Evolutionary conservation across 2,329 filamentous ascomycete genomes (phyloP).

Genomic region (Colletotrichum lini): DNA sequence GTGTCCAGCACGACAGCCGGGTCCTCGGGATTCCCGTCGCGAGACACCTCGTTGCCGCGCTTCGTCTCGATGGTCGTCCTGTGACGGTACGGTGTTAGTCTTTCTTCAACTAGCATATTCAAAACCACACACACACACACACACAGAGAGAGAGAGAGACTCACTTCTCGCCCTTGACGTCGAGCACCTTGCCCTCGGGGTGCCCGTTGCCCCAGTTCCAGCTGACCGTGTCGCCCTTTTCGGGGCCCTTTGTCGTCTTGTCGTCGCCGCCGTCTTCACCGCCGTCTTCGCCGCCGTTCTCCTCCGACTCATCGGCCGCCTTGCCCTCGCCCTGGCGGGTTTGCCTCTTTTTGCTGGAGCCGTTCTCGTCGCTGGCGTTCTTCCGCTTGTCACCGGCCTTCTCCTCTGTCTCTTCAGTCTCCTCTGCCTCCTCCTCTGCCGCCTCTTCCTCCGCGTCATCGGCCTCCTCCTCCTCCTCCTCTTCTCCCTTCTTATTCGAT

Average conservation of each 20-base stretch:
- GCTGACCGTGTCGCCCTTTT: constrained; percentile 60
- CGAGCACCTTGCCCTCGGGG: constrained; percentile 59
- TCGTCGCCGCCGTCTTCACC: constrained; percentile 31
- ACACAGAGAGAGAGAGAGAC: constrained; percentile 36
- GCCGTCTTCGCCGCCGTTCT: constrained; percentile 28
- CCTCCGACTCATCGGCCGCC: constrained; percentile 41
- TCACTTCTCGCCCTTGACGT: constrained; percentile 60
- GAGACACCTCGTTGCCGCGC: constrained; percentile 56
- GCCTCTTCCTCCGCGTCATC: constrained; percentile 36
- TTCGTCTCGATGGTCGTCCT: constrained; percentile 59
- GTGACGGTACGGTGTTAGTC: background rate
- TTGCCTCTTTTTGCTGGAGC: constrained; percentile 43
- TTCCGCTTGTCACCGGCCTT: constrained; percentile 41
- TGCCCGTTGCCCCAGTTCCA: constrained; percentile 63
- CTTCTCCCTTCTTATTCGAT: constrained; percentile 47
- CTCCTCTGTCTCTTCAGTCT: constrained; percentile 43
- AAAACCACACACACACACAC: too few species aligned
- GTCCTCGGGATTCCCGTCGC: constrained; percentile 57
- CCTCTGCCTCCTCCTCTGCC: constrained; percentile 42
- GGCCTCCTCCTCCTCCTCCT: constrained; percentile 40
- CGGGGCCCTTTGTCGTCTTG: constrained; percentile 50
- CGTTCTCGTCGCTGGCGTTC: constrained; percentile 42
- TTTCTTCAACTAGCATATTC: too few species aligned
- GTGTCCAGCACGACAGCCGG: constrained; percentile 58
- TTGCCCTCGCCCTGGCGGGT: constrained; percentile 44